phyloP scores from a whole-genome alignment of 192 early-diverging fungal species.

The Coemansia brasiliensis region DNA sequence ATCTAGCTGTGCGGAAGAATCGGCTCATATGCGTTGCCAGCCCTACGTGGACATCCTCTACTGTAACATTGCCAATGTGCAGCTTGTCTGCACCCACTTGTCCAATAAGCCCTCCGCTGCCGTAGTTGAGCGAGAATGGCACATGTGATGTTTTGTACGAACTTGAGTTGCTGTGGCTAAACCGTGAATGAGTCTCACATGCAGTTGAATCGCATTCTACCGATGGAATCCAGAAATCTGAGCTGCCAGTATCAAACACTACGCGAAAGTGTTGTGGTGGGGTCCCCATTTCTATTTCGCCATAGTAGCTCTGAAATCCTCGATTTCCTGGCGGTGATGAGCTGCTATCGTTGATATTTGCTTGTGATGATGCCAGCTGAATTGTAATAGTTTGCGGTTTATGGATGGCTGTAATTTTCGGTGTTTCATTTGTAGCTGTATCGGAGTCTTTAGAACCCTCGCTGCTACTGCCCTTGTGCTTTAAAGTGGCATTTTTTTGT shows the following conservation, averaged over 20 bases:
- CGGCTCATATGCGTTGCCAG: constrained; percentile 52
- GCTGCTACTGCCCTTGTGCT: too few species aligned
- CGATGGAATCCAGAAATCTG: constrained; percentile 62
- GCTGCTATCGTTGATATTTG: constrained; percentile 34
- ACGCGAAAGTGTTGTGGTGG: constrained; percentile 59
- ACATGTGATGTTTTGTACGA: constrained; percentile 40
- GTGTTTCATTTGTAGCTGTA: neutral
- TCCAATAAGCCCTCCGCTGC: constrained; percentile 56
- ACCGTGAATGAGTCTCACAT: constrained; percentile 51
- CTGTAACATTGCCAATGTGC: constrained; percentile 42
- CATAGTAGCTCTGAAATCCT: constrained; percentile 53
- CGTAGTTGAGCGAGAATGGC: constrained; percentile 57
- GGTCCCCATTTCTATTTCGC: constrained; percentile 52
- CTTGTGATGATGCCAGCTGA: constrained; percentile 35
- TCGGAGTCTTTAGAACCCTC: neutral
- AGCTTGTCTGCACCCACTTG: constrained; percentile 55
- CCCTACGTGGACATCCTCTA: constrained; percentile 51
- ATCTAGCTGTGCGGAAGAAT: constrained; percentile 50
- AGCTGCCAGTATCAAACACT: constrained; percentile 63
- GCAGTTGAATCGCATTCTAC: constrained; percentile 51
- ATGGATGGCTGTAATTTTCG: neutral
- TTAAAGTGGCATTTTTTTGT: too few species aligned
- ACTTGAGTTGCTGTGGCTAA: constrained; percentile 46
- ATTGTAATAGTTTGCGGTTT: constrained; percentile 23
- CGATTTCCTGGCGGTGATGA: constrained; percentile 35